phyloP scores from a whole-genome alignment of 495 filamentous ascomycete species.

The Pseudotulostoma volvatum region DNA sequence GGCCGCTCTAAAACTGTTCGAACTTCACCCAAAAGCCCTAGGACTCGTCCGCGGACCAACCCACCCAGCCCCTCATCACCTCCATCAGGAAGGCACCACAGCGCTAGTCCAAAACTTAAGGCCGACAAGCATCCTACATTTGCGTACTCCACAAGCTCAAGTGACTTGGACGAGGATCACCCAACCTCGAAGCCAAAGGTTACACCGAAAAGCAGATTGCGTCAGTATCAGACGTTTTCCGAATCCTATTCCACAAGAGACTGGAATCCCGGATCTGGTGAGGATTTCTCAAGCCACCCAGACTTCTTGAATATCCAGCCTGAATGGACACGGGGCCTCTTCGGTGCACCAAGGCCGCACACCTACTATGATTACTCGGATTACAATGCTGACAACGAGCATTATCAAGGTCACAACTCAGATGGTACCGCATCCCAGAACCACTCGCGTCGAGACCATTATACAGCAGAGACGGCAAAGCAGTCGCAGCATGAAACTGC shows the following conservation, averaged over 20 bases:
- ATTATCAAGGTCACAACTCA: conserved; percentile 22
- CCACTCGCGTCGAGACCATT: conserved; percentile 4
- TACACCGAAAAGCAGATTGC: conserved; percentile 27
- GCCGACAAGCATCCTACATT: conserved; percentile 10
- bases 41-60: conserved; percentile 18
- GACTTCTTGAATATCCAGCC: conserved; percentile 1
- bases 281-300: conserved; percentile 9
- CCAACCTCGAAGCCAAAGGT: conserved; percentile 23
- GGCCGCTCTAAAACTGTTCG: conserved; percentile 30
- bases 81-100: conserved; percentile 19
- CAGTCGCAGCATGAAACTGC: neutral
- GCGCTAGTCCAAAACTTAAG: conserved; percentile 24
- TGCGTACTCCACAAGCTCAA: conserved; percentile 23
- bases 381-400: conserved; percentile 13
- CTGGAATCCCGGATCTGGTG: conserved; percentile 17
- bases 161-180: conserved; percentile 12
- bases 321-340: conserved; percentile 2
- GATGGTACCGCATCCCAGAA: conserved; percentile 20
- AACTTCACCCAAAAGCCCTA: conserved; percentile 20
- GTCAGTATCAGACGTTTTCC: conserved; percentile 19
- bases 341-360: conserved; percentile 6
- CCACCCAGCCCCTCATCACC: conserved; percentile 18
- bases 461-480: neutral
- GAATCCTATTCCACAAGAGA: conserved; percentile 15
- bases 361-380: conserved; percentile 5